Percentiles rank a stretch among this genome's conserved stretches.
These are phyloP conservation scores for Pezizomycotina sp. DNA, from an alignment of 2,329 filamentous ascomycete species.

Conservation along the genomic window DNA sequence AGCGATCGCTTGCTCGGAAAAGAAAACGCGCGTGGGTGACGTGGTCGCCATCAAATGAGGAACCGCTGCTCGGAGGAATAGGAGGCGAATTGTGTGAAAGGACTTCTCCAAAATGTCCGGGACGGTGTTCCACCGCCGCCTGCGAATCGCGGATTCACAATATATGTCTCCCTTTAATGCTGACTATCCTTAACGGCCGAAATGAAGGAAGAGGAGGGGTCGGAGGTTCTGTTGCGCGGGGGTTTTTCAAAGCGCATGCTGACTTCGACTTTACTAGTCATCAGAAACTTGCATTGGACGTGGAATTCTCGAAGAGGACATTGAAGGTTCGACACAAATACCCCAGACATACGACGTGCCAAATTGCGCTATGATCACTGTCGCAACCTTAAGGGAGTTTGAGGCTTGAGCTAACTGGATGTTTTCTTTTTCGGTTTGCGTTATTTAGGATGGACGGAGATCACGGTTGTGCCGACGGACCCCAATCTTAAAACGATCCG, in stretches of 20 bases:
- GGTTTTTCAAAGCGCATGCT: conserved; percentile 12
- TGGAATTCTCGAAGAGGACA: conserved; percentile 63
- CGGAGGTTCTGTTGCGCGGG: conserved; percentile 30
- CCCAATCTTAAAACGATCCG: conserved; percentile 39
- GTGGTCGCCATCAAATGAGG: too few species aligned
- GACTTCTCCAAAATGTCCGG: too few species aligned
- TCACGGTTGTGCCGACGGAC: conserved; percentile 54
- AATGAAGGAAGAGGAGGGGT: not conserved
- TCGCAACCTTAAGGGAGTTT: not conserved
- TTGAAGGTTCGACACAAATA: too few species aligned
- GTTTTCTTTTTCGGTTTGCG: conserved; percentile 9
- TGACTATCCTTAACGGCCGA: not conserved
- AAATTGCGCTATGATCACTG: conserved; percentile 1
- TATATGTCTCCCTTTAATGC: conserved; percentile 15
- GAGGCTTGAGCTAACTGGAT: not conserved
- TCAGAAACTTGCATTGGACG: conserved; percentile 76
- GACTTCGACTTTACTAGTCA: conserved; percentile 43
- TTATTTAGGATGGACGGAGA: conserved; percentile 51
- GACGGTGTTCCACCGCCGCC: conserved; percentile 20
- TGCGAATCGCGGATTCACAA: conserved; percentile 17
- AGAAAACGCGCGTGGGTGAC: too few species aligned
- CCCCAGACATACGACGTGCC: too few species aligned
- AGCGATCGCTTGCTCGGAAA: too few species aligned
- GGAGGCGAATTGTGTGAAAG: too few species aligned
- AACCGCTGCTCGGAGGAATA: too few species aligned